Evolutionary conservation across 2,329 filamentous ascomycete genomes (phyloP), one percentile per base, ranked within the genome.

Genomic region (Colletotrichum scovillei): DNA sequence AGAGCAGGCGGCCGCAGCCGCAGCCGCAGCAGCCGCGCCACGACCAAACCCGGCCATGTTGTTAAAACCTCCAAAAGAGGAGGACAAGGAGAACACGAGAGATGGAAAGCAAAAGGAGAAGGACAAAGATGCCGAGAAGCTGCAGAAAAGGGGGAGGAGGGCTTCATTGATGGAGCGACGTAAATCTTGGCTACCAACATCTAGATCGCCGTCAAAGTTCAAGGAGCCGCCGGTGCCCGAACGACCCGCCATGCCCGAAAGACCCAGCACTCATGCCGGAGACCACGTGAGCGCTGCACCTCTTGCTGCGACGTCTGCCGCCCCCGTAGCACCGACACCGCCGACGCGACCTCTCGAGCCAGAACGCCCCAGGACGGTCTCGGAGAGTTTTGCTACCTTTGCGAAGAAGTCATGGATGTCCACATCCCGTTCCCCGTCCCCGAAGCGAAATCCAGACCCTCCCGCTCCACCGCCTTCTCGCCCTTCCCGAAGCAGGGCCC

Each of bases 371-470:
- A 81, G 81, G 63, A 81, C 81, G 3, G 80, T 85, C 38, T 83
- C 86, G 6, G 84, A 85, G 65, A 88, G 86, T 53, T 85, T 90
- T 75, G 84, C 85, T 62, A 86, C 83, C 74, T 86, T 89, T 77
- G 84, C 88, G 9, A 86, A 84, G 74, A 84, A 86, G 65, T 86
- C 87, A 53, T 90, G 88, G 88, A 86, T 86, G 24, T 80, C 84
- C 4, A 79, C 83, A 49, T 88, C 88, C 42, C 83, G 86, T 19
- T 87, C 87, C 1, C 84, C 88, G 0, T 87, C 87, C 3, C 86
- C 88, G 55, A 77, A 83, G 74, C 76, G 79, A 76, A 72, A 75
- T 74, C 72, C 82, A 78, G 76, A 77, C 59, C 63, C 77, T 9
- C 62, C 62, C 22, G 46, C 46, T 26, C 28, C 64, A 46, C 70